A percentile compares a stretch with the other conserved stretches of the same genome.
Evolutionary conservation across 2,329 filamentous ascomycete genomes (phyloP).

Genomic region (Penicillium occitanis): DNA sequence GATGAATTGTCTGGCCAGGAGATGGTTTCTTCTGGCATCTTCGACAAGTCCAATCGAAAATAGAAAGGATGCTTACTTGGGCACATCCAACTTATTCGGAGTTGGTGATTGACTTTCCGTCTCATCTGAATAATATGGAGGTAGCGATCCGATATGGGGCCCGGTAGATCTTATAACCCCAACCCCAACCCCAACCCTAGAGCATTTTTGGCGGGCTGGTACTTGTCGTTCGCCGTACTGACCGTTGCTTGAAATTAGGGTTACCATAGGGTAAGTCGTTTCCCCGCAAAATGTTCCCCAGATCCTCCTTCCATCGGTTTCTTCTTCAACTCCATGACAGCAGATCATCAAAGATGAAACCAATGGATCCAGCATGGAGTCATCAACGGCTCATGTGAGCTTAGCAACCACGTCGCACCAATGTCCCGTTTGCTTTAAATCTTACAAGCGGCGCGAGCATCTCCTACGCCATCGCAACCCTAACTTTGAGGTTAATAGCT

Average conservation of each 20-base stretch:
- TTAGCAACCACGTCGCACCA: not conserved
- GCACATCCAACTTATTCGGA: too few relatives aligned
- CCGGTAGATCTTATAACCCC: too few relatives aligned
- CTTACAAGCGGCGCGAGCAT: not conserved
- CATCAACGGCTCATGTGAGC: not conserved
- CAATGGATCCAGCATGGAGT: not conserved
- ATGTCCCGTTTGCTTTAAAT: not conserved
- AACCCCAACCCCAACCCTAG: too few relatives aligned
- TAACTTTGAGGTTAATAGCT: not conserved
- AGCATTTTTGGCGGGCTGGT: not conserved
- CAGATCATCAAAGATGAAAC: not conserved
- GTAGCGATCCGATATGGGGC: too few relatives aligned
- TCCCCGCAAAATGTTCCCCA: not conserved
- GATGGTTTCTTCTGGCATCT: not conserved
- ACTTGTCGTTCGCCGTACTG: not conserved
- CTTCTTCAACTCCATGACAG: not conserved
- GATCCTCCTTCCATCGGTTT: not conserved
- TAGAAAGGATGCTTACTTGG: too few relatives aligned
- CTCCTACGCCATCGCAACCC: not conserved
- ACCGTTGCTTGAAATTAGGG: not conserved
- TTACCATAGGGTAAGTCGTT: not conserved
- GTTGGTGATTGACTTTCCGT: too few relatives aligned
- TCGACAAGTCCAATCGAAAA: not conserved
- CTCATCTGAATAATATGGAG: too few relatives aligned
- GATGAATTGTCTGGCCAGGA: not conserved